Evolutionary conservation across 768 basidiomycete genomes (phyloP), one percentile per base, ranked within the genome.

Genomic region (Auriscalpium microsporum): DNA sequence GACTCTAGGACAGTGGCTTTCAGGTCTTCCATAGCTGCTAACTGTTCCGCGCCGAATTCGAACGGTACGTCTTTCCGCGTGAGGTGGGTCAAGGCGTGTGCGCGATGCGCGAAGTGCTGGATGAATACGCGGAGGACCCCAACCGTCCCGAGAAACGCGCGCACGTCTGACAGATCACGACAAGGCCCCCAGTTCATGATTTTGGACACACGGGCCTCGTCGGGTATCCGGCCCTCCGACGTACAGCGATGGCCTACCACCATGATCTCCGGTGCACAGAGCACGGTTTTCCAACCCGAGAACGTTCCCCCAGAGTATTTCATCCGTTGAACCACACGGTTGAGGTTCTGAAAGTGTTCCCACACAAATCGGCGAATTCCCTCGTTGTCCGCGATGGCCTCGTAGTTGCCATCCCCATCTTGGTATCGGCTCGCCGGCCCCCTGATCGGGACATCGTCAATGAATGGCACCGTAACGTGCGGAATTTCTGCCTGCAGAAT

Each of bases 401-500:
- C 68, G 48, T 59, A 72, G 0, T 8, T n/a, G 0, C 74, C 68
- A 21, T 69, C 64, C 0, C 34, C 8, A 0, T 40, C 2, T 10
- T 67, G 50, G 50, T 77, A 76, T 4, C 58, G 49, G 0, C 71
- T 68, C 1, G 19, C 14, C 0, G 69, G 73, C 1, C 73, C 72
- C 53, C 68, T 69, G 3, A 76, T 53, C 0, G 67, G 65, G 0
- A 72, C 57, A 56, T 79, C 70, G 55, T 81, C 71, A 10, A 79
- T 67, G 50, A 69, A 80, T 0, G 67, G 68, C 0, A 60, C 56
- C 0, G 71, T 71, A 6, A 64, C 21, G 3, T 74, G 23, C 16
- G 73, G 74, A 2, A 79, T 77, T 55, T 78, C 70, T 0, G 65
- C 55, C 46, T 71, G 63, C 0, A 78, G 56, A 8, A 76, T 71